Conservation (phyloP, 352 stramenopile genomes). For the Phytophthora fragariaefolia region DNA sequence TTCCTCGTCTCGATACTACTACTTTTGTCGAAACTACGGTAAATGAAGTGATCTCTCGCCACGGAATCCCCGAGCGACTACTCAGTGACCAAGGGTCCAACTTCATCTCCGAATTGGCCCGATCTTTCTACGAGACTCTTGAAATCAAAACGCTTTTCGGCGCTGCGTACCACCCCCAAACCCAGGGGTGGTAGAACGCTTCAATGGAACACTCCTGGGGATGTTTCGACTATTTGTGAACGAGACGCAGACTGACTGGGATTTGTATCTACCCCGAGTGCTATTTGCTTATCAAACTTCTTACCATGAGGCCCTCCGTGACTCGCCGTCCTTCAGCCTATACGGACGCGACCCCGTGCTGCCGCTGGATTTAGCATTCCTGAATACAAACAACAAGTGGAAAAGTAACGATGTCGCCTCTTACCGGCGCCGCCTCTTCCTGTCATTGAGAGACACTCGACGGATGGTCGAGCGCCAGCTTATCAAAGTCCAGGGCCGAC, state of each 20-base stretch:
- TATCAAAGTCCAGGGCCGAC: background rate
- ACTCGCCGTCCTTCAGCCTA: too few relatives aligned
- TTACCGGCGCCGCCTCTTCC: background rate
- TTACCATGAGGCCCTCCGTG: constrained; percentile 5
- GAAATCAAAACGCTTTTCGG: constrained; percentile 9
- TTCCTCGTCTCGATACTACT: background rate
- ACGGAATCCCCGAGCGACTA: background rate
- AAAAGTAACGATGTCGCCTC: constrained; percentile 11
- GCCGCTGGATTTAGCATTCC: constrained; percentile 15
- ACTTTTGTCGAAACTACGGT: background rate
- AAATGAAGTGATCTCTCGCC: background rate
- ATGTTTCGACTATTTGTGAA: background rate
- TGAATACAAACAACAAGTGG: constrained; percentile 6
- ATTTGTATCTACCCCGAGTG: background rate
- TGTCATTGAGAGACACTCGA: background rate
- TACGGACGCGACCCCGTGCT: constrained; percentile 1
- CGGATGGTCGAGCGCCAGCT: constrained; percentile 5
- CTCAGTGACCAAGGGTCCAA: constrained; percentile 7
- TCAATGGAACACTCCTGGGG: constrained; percentile 2
- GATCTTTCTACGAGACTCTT: constrained; percentile 2
- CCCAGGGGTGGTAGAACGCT: constrained; percentile 2
- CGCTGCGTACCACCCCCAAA: background rate
- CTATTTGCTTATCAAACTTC: constrained; percentile 12
- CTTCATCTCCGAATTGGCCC: constrained; percentile 1
- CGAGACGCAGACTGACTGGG: constrained; percentile 10